A percentile compares a stretch with the other conserved stretches of the same genome.
phyloP scores from a whole-genome alignment of 73 alveolate genomes.

The Paramecium caudatum region DNA sequence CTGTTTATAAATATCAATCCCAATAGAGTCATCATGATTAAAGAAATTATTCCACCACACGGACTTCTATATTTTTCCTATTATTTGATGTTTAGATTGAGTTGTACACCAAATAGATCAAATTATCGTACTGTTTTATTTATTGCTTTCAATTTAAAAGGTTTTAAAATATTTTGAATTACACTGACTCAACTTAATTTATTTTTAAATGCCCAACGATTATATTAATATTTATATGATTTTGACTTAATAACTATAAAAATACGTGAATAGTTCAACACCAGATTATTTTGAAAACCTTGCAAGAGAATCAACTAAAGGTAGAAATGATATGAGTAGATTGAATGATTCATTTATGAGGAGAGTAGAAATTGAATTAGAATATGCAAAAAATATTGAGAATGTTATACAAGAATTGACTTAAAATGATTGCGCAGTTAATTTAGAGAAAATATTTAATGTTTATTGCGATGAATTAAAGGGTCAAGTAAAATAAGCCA shows the following conservation, averaged over 20 bases:
- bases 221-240: constrained; percentile 33
- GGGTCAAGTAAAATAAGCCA: not conserved
- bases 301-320: constrained; percentile 44
- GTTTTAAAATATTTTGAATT: no score
- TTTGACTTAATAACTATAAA: constrained; percentile 22
- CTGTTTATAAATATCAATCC: not conserved
- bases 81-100: not conserved
- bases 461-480: not conserved
- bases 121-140: not conserved
- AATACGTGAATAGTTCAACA: not conserved
- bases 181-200: no score
- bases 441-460: not conserved
- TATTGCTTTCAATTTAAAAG: no score
- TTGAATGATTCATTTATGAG: not conserved
- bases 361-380: not conserved
- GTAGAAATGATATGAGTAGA: constrained; percentile 26
- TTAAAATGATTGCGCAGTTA: not conserved
- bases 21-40: not conserved
- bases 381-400: not conserved
- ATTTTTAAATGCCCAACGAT: no score
- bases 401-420: not conserved
- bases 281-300: constrained; percentile 24
- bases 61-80: constrained; percentile 28
- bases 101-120: constrained; percentile 26
- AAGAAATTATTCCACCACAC: constrained; percentile 1